A percentile compares a stretch with the other conserved stretches of the same genome.
phyloP scores from a whole-genome alignment of 441 rosid genomes.

The Eugenia klotzschiana region DNA sequence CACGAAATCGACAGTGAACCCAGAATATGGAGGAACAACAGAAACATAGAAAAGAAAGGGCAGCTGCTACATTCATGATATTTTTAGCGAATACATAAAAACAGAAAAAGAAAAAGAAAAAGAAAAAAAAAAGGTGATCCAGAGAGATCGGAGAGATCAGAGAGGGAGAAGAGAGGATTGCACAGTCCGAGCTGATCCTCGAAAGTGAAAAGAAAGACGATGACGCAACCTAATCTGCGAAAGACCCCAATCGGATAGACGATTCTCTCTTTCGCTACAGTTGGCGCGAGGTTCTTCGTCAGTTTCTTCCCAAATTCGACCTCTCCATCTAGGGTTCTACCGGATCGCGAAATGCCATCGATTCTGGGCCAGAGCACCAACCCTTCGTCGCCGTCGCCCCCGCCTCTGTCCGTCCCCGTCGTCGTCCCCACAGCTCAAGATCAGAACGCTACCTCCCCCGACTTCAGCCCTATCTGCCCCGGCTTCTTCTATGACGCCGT shows the following conservation, averaged over 20 bases:
- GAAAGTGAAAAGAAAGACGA: not conserved
- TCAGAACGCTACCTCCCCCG: not conserved
- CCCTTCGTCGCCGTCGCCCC: not conserved
- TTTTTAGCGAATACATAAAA: no score
- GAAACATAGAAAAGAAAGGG: no score
- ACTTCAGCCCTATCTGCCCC: conserved; percentile 17
- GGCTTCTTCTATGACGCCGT: conserved; percentile 17
- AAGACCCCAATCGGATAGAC: not conserved
- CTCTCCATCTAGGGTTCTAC: not conserved
- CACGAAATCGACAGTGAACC: no score
- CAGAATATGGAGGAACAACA: no score
- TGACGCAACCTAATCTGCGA: not conserved
- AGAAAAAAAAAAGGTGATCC: fast-evolving
- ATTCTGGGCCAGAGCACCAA: not conserved
- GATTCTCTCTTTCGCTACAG: not conserved
- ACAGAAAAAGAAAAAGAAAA: not conserved
- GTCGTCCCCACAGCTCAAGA: not conserved
- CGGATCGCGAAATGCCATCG: not conserved
- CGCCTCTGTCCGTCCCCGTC: not conserved
- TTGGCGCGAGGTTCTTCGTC: not conserved
- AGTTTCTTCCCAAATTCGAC: not conserved
- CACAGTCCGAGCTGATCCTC: not conserved
- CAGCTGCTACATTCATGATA: no score
- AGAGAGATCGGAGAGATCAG: fast-evolving
- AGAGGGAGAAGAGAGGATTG: not conserved